Conservation (phyloP, 2,329 filamentous ascomycete genomes). For the Fusarium sp. region DNA sequence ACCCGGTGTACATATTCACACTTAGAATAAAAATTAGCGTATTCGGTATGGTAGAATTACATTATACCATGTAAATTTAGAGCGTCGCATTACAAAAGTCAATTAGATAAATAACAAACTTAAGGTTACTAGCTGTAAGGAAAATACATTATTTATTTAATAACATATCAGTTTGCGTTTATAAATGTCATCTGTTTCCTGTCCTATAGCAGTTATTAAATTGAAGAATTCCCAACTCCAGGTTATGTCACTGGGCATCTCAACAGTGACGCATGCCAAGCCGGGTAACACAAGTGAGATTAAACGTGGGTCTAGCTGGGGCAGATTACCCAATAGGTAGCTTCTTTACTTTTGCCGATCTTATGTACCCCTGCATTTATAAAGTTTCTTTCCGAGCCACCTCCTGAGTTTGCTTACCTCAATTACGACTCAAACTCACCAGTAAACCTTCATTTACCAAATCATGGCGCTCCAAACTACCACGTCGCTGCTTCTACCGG, state of each 20-base stretch:
- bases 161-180: no score
- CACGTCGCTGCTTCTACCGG: not conserved
- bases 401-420: not conserved
- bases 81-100: not conserved
- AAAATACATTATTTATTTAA: no score
- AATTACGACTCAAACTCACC: not conserved
- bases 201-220: not conserved
- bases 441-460: not conserved
- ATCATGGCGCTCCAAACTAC: not conserved
- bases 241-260: not conserved
- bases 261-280: not conserved
- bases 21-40: no score
- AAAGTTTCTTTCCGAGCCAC: not conserved
- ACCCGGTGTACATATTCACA: no score
- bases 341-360: not conserved
- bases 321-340: not conserved
- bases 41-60: not conserved
- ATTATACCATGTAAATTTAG: rapidly evolving
- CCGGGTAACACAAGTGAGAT: not conserved
- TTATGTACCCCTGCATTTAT: not conserved
- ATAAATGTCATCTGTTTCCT: not conserved
- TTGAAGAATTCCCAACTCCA: not conserved
- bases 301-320: not conserved
- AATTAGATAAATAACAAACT: not conserved
- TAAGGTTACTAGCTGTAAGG: no score